A percentile compares a stretch with the other conserved stretches of the same genome.
Conservation (phyloP, 106 monocot genomes). For the Dendrobium huoshanense region DNA sequence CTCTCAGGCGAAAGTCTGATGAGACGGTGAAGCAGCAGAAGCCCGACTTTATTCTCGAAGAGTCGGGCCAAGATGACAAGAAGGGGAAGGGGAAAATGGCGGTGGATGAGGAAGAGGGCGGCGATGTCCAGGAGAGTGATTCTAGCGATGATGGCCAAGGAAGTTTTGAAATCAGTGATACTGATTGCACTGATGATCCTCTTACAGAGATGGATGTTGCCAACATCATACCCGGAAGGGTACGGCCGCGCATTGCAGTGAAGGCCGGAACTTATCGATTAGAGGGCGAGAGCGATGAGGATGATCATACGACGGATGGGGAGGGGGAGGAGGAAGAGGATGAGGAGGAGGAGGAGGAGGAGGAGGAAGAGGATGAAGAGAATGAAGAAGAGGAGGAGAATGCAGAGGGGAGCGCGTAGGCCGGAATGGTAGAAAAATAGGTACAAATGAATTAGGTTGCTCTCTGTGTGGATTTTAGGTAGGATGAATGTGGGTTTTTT, state of each 20-base stretch:
- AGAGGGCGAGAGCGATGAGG: slow-evolving; percentile 21
- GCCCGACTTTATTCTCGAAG: background rate
- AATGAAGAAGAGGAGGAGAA: slow-evolving; percentile 3
- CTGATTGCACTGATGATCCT: slow-evolving; percentile 44
- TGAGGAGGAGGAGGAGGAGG: slow-evolving; percentile 9
- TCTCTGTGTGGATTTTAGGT: background rate
- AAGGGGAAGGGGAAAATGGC: background rate
- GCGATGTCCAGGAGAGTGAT: background rate
- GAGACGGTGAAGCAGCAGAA: too few relatives aligned
- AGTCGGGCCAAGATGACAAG: background rate
- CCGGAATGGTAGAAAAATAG: too few relatives aligned
- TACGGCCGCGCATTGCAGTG: slow-evolving; percentile 24
- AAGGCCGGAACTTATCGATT: slow-evolving; percentile 43
- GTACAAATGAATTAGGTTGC: background rate
- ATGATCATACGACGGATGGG: background rate
- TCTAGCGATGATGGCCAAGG: background rate
- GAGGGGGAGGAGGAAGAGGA: slow-evolving; percentile 1
- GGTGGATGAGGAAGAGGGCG: background rate
- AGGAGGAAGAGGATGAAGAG: slow-evolving; percentile 29
- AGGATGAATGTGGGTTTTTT: background rate
- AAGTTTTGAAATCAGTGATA: slow-evolving; percentile 12
- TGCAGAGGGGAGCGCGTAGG: too few relatives aligned
- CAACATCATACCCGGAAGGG: slow-evolving; percentile 60
- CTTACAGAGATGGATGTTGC: slow-evolving; percentile 55
- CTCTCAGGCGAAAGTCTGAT: background rate